These are phyloP conservation scores for Allodekkera sacchari DNA, from an alignment of 805 yeast species.

Conservation along the genomic window DNA sequence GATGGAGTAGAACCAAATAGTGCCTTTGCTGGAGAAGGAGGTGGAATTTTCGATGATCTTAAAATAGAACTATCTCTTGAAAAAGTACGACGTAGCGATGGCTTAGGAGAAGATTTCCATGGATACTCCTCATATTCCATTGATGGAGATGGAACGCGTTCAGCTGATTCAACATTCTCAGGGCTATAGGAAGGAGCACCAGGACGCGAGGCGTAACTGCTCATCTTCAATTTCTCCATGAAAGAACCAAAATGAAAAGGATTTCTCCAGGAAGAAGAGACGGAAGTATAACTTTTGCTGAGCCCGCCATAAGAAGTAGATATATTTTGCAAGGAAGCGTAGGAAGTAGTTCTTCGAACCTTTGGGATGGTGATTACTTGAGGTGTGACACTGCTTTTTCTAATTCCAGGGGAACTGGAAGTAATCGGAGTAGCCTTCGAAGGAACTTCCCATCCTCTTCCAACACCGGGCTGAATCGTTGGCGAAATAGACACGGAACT, in stretches of 20 bases:
- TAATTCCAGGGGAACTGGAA: conserved; percentile 13
- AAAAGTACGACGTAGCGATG: conserved; percentile 7
- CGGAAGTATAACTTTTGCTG: conserved; percentile 5
- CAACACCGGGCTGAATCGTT: not conserved
- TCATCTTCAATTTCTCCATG: conserved; percentile 20
- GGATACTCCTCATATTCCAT: conserved; percentile 22
- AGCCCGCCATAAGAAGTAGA: conserved; percentile 29
- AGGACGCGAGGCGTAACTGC: conserved; percentile 3
- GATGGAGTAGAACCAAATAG: not conserved
- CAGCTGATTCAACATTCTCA: conserved; percentile 1
- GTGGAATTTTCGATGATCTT: not conserved
- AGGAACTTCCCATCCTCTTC: conserved; percentile 38
- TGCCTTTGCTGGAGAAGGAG: not conserved
- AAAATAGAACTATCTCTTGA: conserved; percentile 3
- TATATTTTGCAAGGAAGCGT: conserved; percentile 26
- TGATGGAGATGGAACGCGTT: conserved; percentile 20
- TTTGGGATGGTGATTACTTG: conserved; percentile 14
- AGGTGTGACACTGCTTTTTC: conserved; percentile 9
- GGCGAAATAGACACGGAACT: conserved; percentile 5
- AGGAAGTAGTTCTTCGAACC: conserved; percentile 22
- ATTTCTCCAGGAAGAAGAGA: conserved; percentile 22
- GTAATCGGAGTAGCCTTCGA: conserved; percentile 15
- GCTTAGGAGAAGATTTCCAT: conserved; percentile 13
- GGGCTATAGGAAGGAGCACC: not conserved
- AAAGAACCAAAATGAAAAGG: conserved; percentile 20